Base-by-base conservation (phyloP, 106 monocot genomes). In the Dactylorhiza incarnata region DNA sequence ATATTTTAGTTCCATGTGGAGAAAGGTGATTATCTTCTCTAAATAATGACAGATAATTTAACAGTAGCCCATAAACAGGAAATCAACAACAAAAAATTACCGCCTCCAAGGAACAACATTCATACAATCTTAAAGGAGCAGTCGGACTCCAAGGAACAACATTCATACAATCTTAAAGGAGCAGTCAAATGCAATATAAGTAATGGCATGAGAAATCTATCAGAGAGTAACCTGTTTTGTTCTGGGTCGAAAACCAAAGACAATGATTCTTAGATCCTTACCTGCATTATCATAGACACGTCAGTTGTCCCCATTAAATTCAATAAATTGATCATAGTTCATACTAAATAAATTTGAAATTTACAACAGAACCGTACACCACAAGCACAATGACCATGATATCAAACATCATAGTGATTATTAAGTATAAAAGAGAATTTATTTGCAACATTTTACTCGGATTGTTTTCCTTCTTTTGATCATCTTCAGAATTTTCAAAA, bases 261-360 rank as follows among this genome's bases (percentile, higher is more conserved):
- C 76, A 67, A 93, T 87, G 17, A 91, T 91, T 84, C 97, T 82
- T 91, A 94, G 89, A 79, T 97, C 97, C 81, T 97, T 97, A 77
- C 97, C 97, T 97, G 80, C 61, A 83, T 71, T 61, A 78, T 29
- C 77, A 72, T 9, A 46, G 14, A 82, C 73, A 58, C 23, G 73
- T 78, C 24, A 79, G 25, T 24, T 69, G 49, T 66, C 67, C 4
- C 19, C 24, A 75, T 14, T 17, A 7, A 44, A 75, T 45, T 4
- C 23, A 48, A 70, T 22, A 20, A 7, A 72, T 16, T 48, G 49
- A 23, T 19, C 47, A 70, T 70, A 46, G 13, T 59, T n/a, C 2
- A 59, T 12, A 59, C 26, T 13, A 29, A 12, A 45, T 16, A 71
- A 46, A 1, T 48, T 45, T 9, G 12, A 46, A 71, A 45, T 71